Conservation (phyloP, 2,329 filamentous ascomycete species). For the Colletotrichum tofieldiae region DNA sequence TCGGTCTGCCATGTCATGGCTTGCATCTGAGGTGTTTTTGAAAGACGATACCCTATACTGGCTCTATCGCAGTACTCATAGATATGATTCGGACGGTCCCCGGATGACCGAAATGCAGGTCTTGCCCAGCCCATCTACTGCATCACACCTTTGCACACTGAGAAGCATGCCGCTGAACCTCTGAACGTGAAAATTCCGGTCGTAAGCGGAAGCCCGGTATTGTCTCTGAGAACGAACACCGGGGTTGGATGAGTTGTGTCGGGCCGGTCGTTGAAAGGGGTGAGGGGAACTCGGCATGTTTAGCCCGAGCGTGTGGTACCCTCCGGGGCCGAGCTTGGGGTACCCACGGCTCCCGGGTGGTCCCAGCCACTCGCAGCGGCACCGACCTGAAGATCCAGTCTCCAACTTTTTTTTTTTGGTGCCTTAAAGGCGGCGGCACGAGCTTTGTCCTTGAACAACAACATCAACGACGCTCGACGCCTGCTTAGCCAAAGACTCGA, state of each 20-base stretch:
- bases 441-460: conserved; percentile 2
- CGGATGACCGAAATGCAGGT: neutral
- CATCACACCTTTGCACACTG: neutral
- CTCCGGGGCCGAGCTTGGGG: conserved; percentile 37
- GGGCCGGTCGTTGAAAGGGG: conserved; percentile 7
- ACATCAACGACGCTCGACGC: neutral
- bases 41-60: conserved; percentile 36
- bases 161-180: neutral
- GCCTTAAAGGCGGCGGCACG: conserved; percentile 6
- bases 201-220: neutral
- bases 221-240: neutral
- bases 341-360: conserved; percentile 30
- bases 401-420: conserved; percentile 22
- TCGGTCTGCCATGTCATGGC: conserved; percentile 9
- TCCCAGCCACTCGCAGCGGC: conserved; percentile 26
- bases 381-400: conserved; percentile 8
- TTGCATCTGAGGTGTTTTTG: conserved; percentile 29
- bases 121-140: neutral
- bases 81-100: conserved; percentile 8
- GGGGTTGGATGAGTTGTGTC: neutral
- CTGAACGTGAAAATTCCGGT: neutral
- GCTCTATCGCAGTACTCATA: conserved; percentile 22
- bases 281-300: conserved; percentile 34
- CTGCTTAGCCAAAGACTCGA: too few species aligned
- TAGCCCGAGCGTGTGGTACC: conserved; percentile 2